phyloP scores from a whole-genome alignment of 2,329 filamentous ascomycete genomes.

The Phoma sp. region DNA sequence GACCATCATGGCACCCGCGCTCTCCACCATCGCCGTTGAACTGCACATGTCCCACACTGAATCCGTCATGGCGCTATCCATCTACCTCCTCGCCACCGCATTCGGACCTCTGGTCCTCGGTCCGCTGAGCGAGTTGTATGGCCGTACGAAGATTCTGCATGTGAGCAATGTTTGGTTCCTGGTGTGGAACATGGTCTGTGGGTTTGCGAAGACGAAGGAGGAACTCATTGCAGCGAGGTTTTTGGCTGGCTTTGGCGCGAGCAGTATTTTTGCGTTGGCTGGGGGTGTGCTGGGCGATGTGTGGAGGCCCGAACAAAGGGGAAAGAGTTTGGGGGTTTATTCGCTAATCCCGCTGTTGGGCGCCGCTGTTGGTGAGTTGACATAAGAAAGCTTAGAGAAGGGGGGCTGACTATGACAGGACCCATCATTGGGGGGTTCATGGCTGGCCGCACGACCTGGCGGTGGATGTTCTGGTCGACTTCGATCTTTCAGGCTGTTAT shows the following conservation, averaged over 20 bases:
- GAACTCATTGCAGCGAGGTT: constrained; percentile 34
- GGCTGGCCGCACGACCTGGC: constrained; percentile 32
- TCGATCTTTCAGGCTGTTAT: constrained; percentile 36
- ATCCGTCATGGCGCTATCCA: constrained; percentile 34
- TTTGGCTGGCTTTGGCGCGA: constrained; percentile 35
- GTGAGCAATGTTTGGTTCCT: constrained; percentile 35
- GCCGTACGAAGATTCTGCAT: constrained; percentile 30
- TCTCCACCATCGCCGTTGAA: constrained; percentile 28
- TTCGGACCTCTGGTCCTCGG: constrained; percentile 39
- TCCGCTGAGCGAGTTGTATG: constrained; percentile 39
- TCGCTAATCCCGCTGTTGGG: constrained; percentile 30
- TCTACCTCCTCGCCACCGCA: constrained; percentile 38
- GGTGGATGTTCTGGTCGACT: constrained; percentile 41
- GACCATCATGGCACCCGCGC: constrained; percentile 40
- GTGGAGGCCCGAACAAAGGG: constrained; percentile 34
- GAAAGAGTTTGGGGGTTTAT: constrained; percentile 29
- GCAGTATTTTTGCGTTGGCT: constrained; percentile 30
- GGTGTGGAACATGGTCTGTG: constrained; percentile 35
- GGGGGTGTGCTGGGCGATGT: constrained; percentile 35
- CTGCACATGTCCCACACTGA: constrained; percentile 31
- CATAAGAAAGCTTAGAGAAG: not conserved
- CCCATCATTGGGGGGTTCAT: constrained; percentile 41
- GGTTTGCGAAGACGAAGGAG: constrained; percentile 33
- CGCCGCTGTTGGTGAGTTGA: constrained; percentile 25
- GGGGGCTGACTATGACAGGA: constrained; percentile 8